Conservation (phyloP, 805 yeast species). For the Millerozyma miso region DNA sequence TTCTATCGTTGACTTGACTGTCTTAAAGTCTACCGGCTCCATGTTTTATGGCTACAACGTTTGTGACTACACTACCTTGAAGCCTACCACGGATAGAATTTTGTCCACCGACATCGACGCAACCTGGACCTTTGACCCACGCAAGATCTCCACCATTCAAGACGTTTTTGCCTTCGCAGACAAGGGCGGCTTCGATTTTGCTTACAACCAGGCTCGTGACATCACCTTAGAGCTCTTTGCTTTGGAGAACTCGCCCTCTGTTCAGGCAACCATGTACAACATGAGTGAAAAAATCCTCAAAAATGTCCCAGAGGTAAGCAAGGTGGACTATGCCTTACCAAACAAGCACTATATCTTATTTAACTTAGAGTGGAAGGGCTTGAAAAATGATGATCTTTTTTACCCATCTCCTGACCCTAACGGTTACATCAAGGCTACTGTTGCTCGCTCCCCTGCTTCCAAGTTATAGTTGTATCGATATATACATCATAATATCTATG, state of each 20-base stretch:
- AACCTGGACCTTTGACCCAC: slow-evolving; percentile 59
- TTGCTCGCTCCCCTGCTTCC: slow-evolving; percentile 53
- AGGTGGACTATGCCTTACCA: slow-evolving; percentile 75
- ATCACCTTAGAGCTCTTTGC: slow-evolving; percentile 78
- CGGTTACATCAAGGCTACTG: slow-evolving; percentile 85
- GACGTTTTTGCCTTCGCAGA: slow-evolving; percentile 50
- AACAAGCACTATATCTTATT: slow-evolving; percentile 87
- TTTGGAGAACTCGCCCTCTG: slow-evolving; percentile 84
- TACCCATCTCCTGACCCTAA: slow-evolving; percentile 92
- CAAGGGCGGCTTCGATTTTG: slow-evolving; percentile 59
- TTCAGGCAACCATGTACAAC: slow-evolving; percentile 95
- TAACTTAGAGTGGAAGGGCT: slow-evolving; percentile 81
- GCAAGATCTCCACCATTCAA: slow-evolving; percentile 46
- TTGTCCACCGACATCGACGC: slow-evolving; percentile 83
- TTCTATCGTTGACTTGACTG: slow-evolving; percentile 73
- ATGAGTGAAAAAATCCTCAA: slow-evolving; percentile 74
- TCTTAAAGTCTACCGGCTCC: slow-evolving; percentile 86
- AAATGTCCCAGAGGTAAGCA: slow-evolving; percentile 50
- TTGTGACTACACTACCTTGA: slow-evolving; percentile 85
- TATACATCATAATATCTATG: slow-evolving; percentile 12
- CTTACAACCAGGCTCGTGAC: slow-evolving; percentile 58
- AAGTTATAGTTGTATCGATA: slow-evolving; percentile 47
- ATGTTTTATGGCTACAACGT: slow-evolving; percentile 84
- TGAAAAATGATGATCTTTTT: slow-evolving; percentile 74
- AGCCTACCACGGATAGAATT: slow-evolving; percentile 80